Evolutionary conservation across 768 basidiomycete species (phyloP).

Genomic region (Suillus luteus): DNA sequence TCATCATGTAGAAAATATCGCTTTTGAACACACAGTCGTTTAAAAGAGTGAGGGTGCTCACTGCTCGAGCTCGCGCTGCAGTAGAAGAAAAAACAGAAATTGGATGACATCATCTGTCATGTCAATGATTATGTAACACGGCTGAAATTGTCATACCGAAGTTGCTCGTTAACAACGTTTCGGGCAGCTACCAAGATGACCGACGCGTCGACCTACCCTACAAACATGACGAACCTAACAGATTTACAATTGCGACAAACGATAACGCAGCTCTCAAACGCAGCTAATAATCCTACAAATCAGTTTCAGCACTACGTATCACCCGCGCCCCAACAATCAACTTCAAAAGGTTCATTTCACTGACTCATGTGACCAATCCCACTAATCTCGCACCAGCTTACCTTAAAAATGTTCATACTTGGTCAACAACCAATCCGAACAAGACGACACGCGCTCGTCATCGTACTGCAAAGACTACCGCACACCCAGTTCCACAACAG

Average conservation of each 20-base stretch:
- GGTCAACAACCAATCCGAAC: slow-evolving; percentile 63
- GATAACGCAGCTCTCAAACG: slow-evolving; percentile 52
- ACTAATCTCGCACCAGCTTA: slow-evolving; percentile 43
- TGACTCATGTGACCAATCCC: neutral
- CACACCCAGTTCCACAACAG: slow-evolving; percentile 38
- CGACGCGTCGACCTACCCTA: slow-evolving; percentile 34
- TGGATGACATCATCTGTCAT: no score
- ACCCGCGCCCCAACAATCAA: slow-evolving; percentile 30
- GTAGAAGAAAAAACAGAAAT: no score
- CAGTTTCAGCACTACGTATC: slow-evolving; percentile 39
- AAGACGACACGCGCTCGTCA: slow-evolving; percentile 43
- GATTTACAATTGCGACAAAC: slow-evolving; percentile 67
- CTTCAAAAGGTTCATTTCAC: slow-evolving; percentile 30
- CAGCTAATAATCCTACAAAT: slow-evolving; percentile 31
- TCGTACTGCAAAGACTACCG: slow-evolving; percentile 40
- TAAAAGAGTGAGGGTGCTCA: no score
- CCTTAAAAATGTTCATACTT: slow-evolving; percentile 68
- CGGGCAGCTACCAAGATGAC: slow-evolving; percentile 22
- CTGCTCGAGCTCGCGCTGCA: no score
- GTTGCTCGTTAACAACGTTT: no score
- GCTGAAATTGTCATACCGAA: no score
- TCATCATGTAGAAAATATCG: neutral
- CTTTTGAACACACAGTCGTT: neutral
- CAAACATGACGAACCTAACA: slow-evolving; percentile 48
- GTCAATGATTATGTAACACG: no score